These are phyloP conservation scores for Penicillium sp. DNA, from an alignment of 2,329 filamentous ascomycete species.

Conservation along the genomic window DNA sequence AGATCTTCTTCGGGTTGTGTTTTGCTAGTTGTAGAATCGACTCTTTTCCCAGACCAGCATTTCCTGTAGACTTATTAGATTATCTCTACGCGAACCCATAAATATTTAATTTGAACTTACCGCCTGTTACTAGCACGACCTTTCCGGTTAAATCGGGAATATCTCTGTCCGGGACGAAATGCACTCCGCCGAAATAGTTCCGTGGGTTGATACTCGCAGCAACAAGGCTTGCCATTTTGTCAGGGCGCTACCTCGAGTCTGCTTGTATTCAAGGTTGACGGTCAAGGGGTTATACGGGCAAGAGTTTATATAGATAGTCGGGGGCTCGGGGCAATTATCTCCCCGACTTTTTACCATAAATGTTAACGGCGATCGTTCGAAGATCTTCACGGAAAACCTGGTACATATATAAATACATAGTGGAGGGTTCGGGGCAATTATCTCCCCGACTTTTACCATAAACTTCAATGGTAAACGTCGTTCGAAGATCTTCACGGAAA, in stretches of 20 bases:
- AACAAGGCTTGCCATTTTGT: conserved; percentile 16
- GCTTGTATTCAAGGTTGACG: not conserved
- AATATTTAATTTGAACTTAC: conserved; percentile 11
- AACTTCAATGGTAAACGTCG: too few species aligned
- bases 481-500: too few species aligned
- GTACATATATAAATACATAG: too few species aligned
- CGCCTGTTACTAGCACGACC: conserved; percentile 36
- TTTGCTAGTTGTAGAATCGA: conserved; percentile 41
- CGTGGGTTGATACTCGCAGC: conserved; percentile 13
- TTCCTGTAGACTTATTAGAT: conserved; percentile 26
- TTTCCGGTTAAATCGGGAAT: conserved; percentile 33
- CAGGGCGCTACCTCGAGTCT: not conserved
- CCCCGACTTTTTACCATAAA: not conserved
- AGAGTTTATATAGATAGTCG: not conserved
- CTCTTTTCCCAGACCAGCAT: conserved; percentile 47
- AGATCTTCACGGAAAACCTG: not conserved
- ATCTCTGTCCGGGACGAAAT: conserved; percentile 31
- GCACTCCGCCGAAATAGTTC: conserved; percentile 21
- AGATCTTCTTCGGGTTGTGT: conserved; percentile 40
- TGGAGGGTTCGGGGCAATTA: too few species aligned
- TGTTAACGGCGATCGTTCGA: not conserved
- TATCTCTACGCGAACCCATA: not conserved
- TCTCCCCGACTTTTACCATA: too few species aligned
- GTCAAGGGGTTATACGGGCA: not conserved
- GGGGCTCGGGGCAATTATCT: not conserved